Evolutionary conservation across 225 moss, liverwort and hornwort species (phyloP), one percentile per base, ranked within the genome.

Genomic region (Polytrichum formosum): DNA sequence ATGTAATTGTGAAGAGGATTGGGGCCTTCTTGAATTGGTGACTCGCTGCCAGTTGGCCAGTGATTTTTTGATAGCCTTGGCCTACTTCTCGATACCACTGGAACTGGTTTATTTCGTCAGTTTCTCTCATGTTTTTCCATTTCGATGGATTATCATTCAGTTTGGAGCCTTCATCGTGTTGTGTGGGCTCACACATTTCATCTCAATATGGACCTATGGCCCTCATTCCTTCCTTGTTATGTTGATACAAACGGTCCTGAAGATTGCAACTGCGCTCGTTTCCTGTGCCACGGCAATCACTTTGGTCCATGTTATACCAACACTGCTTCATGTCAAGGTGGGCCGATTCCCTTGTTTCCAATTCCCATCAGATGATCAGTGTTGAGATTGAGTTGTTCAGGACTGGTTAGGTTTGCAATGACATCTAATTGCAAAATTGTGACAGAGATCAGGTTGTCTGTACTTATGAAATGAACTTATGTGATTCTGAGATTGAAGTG

Each of bases 51-150:
- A 96, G 85, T 72, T 96, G 17, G 91, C 93, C 19, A 96, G 95
- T 64, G 95, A 96, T 69, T 96, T 96, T 30, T 69, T 96, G 10
- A 96, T 96, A 56, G 93, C 95, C 7, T 78, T 96, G 7, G 95
- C 95, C 2, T 96, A 96, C 65, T 96, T 96, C 82, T 96, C 95
- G 18, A 96, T 96, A 54, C 95, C 95, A 7, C 79, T 96, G 78
- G 95, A 96, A 85, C 91, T 96, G 9, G 74, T 85, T 18, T 96
- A 96, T 65, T 96, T 96, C 65, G 91, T 96, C 67, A 96, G 95
- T 74, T 93, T 90, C 73, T 88, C 93, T 28, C 85, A 84, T 23
- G 82, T 96, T 78, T 93, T 96, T 61, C 95, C 95, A 23, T 93
- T 91, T 53, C 80, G 93, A 61, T 91, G 93, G 91, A 81, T 96